A percentile compares a stretch with the other conserved stretches of the same genome.
phyloP scores from a whole-genome alignment of 495 filamentous ascomycete species.

The Astrothelium macrocarpum region DNA sequence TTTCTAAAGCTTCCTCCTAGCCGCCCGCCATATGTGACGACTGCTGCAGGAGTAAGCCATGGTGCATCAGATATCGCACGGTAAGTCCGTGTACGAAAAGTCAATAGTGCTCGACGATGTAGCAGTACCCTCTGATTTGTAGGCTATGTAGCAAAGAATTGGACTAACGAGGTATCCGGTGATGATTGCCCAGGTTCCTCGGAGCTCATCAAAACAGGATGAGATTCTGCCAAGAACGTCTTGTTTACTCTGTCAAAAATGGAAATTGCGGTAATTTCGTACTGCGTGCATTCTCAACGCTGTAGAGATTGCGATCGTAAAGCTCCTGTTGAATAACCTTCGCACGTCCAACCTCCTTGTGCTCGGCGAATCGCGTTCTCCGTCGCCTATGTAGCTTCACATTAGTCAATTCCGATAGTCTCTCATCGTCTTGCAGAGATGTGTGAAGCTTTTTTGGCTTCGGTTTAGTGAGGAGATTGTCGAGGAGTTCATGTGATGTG shows the following conservation, averaged over 20 bases:
- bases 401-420: conserved; percentile 52
- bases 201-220: not conserved
- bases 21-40: not conserved
- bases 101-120: not conserved
- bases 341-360: conserved; percentile 69
- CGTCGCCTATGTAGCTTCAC: conserved; percentile 53
- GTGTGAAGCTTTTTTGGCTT: conserved; percentile 49
- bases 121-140: not conserved
- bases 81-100: not conserved
- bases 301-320: conserved; percentile 42
- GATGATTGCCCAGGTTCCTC: not conserved
- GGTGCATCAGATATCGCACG: not conserved
- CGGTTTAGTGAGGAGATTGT: conserved; percentile 43
- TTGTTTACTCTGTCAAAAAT: not conserved
- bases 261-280: no score
- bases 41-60: not conserved
- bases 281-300: conserved; percentile 11
- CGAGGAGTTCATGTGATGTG: conserved; percentile 49
- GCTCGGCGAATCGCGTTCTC: conserved; percentile 57
- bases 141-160: not conserved
- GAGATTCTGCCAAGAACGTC: not conserved
- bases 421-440: conserved; percentile 28
- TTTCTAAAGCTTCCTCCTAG: not conserved
- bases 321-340: conserved; percentile 74
- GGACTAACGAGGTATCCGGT: not conserved